Evolutionary conservation across 345 rosid genomes (phyloP).

Genomic region (Garcia nutans): DNA sequence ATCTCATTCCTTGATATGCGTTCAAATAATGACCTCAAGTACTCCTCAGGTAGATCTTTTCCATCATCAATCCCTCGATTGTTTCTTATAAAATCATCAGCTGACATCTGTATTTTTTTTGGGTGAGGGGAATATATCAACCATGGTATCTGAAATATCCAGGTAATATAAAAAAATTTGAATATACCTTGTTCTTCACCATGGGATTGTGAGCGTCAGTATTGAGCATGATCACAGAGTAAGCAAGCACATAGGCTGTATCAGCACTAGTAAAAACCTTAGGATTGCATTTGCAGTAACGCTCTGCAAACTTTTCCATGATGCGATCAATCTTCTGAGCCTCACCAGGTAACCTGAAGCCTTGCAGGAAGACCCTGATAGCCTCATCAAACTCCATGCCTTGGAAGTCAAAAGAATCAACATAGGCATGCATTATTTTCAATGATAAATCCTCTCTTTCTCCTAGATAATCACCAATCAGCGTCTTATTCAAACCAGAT

Average conservation of each 20-base stretch:
- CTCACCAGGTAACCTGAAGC: constrained; percentile 98
- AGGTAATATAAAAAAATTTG: constrained; percentile 18
- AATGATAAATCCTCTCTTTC: constrained; percentile 94
- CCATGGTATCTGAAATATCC: constrained; percentile 25
- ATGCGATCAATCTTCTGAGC: constrained; percentile 99
- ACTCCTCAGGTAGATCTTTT: constrained; percentile 90
- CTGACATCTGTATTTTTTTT: constrained; percentile 73
- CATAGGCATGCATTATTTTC: constrained; percentile 98
- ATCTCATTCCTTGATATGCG: constrained; percentile 95
- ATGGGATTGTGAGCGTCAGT: constrained; percentile 98
- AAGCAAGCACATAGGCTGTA: constrained; percentile 97
- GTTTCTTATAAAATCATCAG: constrained; percentile 94
- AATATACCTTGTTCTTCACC: constrained; percentile 93
- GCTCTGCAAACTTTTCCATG: constrained; percentile 98
- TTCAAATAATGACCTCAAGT: constrained; percentile 83
- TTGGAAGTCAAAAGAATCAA: constrained; percentile 89
- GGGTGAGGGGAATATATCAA: constrained; percentile 19
- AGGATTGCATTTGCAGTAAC: constrained; percentile 95
- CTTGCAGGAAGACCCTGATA: constrained; percentile 74
- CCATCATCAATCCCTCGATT: constrained; percentile 99
- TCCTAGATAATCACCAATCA: constrained; percentile 97
- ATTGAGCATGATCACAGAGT: constrained; percentile 94
- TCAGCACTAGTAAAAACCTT: constrained; percentile 93
- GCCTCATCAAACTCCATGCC: constrained; percentile 96
- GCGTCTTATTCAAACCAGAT: constrained; percentile 78